phyloP scores from a whole-genome alignment of 768 basidiomycete species.

The Amanita subjunquillea region DNA sequence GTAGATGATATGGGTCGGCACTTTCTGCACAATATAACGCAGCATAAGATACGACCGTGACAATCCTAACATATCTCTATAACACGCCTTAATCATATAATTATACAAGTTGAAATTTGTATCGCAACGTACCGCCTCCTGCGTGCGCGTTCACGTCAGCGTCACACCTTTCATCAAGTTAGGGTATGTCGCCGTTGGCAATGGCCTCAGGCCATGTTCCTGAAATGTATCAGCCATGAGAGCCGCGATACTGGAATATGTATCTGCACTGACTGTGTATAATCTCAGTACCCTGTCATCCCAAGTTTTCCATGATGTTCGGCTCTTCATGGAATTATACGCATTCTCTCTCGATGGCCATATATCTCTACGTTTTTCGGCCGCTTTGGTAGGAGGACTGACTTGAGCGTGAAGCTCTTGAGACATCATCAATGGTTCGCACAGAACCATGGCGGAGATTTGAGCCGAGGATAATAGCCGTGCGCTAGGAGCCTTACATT shows the following conservation, averaged over 20 bases:
- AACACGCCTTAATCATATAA: constrained; percentile 24
- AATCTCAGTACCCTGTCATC: constrained; percentile 34
- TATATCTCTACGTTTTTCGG: constrained; percentile 32
- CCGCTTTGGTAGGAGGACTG: constrained; percentile 18
- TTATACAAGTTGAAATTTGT: background rate
- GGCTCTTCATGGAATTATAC: constrained; percentile 22
- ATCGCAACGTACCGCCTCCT: constrained; percentile 28
- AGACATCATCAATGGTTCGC: constrained; percentile 34
- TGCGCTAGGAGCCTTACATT: constrained; percentile 26
- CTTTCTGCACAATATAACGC: constrained; percentile 16
- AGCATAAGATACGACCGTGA: constrained; percentile 24
- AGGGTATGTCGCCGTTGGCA: constrained; percentile 33
- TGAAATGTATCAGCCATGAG: constrained; percentile 10
- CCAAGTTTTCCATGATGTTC: constrained; percentile 35
- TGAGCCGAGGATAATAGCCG: constrained; percentile 28
- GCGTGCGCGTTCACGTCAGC: constrained; percentile 32
- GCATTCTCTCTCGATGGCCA: constrained; percentile 46
- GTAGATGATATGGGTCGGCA: constrained; percentile 36
- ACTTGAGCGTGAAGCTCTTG: constrained; percentile 8
- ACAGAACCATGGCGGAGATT: constrained; percentile 27
- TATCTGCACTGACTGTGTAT: constrained; percentile 23
- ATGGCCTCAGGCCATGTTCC: constrained; percentile 30
- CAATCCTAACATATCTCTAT: constrained; percentile 25
- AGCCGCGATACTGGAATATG: background rate
- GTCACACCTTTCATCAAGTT: constrained; percentile 36